Conservation (phyloP, 495 filamentous ascomycete genomes). For the Cryomyces minteri region DNA sequence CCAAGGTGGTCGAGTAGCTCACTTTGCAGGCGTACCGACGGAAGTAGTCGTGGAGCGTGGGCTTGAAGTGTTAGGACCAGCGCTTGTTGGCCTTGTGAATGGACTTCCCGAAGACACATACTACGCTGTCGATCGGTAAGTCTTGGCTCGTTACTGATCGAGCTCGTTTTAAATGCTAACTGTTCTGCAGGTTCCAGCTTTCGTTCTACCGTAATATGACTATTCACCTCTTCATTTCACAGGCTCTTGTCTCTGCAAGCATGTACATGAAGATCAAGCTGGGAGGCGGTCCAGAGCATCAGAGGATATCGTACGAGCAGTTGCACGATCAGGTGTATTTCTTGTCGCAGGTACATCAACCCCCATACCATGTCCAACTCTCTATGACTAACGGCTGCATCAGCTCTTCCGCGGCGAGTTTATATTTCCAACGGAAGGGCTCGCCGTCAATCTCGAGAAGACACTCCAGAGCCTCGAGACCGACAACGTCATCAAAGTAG, state of each 20-base stretch:
- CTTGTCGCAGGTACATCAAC: constrained; percentile 38
- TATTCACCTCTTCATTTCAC: constrained; percentile 89
- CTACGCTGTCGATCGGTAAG: constrained; percentile 65
- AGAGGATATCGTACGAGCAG: constrained; percentile 54
- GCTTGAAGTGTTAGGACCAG: constrained; percentile 74
- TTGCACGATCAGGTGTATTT: constrained; percentile 66
- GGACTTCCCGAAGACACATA: constrained; percentile 76
- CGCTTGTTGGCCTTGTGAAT: constrained; percentile 62
- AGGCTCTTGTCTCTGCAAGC: constrained; percentile 70
- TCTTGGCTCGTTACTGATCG: no score
- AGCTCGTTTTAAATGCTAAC: background rate
- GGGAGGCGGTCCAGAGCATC: constrained; percentile 63
- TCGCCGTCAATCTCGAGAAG: constrained; percentile 58
- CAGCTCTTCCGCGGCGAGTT: constrained; percentile 88
- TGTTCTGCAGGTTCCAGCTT: constrained; percentile 49
- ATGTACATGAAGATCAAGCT: constrained; percentile 83
- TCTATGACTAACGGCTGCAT: background rate
- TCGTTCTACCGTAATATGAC: constrained; percentile 99
- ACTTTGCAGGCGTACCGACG: constrained; percentile 68
- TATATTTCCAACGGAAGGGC: constrained; percentile 78
- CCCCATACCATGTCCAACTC: constrained; percentile 12
- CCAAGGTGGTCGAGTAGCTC: constrained; percentile 79
- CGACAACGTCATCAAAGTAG: constrained; percentile 61
- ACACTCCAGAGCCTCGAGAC: constrained; percentile 59
- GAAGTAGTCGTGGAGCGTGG: constrained; percentile 73